These are phyloP conservation scores for Penicillium griseofulvum DNA, from an alignment of 2,329 filamentous ascomycete species.

Conservation along the genomic window DNA sequence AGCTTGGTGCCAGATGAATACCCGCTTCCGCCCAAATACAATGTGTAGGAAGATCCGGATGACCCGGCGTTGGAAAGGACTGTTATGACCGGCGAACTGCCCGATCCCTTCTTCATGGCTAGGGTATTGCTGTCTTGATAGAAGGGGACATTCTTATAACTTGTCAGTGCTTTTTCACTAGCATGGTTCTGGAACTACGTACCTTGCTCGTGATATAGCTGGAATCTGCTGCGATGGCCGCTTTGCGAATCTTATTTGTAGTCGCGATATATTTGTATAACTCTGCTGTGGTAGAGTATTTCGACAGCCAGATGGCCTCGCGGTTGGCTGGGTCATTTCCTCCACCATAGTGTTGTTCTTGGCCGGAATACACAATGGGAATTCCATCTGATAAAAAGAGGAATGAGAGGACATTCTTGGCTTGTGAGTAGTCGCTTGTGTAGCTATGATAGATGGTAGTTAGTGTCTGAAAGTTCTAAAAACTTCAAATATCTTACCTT, in stretches of 20 bases:
- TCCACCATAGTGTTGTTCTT: constrained; percentile 61
- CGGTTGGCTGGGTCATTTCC: constrained; percentile 52
- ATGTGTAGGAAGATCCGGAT: constrained; percentile 20
- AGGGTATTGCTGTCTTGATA: constrained; percentile 45
- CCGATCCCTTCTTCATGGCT: constrained; percentile 42
- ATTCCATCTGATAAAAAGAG: constrained; percentile 60
- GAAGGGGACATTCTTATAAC: constrained; percentile 36
- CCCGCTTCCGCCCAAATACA: constrained; percentile 23
- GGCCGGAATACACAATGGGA: constrained; percentile 66
- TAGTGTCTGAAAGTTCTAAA: neutral
- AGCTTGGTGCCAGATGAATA: constrained; percentile 23
- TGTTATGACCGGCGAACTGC: constrained; percentile 41
- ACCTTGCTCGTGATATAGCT: constrained; percentile 44
- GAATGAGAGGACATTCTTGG: constrained; percentile 62
- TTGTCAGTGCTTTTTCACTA: neutral
- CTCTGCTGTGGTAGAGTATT: constrained; percentile 47
- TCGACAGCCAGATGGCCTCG: constrained; percentile 59
- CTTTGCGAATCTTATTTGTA: constrained; percentile 53
- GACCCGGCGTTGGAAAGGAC: constrained; percentile 47
- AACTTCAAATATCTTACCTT: constrained; percentile 13
- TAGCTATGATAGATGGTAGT: constrained; percentile 15
- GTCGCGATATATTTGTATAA: constrained; percentile 51
- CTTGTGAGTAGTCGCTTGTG: constrained; percentile 42
- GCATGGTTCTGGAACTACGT: neutral
- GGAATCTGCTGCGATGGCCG: constrained; percentile 39